Conservation (phyloP, 2,329 filamentous ascomycete genomes). For the Fusarium heterosporum region DNA sequence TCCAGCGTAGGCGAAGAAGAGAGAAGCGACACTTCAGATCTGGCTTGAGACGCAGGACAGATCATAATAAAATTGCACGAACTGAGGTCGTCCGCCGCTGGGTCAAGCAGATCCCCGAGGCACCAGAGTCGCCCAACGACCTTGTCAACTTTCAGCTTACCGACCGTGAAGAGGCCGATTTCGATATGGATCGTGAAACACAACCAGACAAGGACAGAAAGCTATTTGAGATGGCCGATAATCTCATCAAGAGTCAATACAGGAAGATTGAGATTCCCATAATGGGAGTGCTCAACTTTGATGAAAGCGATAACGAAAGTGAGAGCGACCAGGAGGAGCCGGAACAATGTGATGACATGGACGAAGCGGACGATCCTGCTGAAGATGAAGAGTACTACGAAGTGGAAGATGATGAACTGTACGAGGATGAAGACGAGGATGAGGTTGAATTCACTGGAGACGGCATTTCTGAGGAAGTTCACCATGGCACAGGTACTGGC, state of each 20-base stretch:
- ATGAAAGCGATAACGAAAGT: conserved; percentile 58
- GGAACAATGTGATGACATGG: conserved; percentile 46
- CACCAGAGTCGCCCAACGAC: conserved; percentile 49
- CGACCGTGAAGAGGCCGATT: conserved; percentile 56
- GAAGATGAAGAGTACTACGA: conserved; percentile 48
- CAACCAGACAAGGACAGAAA: conserved; percentile 57
- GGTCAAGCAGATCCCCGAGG: conserved; percentile 56
- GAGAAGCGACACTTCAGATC: conserved; percentile 57
- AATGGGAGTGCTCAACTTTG: conserved; percentile 59
- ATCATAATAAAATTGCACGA: conserved; percentile 52
- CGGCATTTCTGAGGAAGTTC: conserved; percentile 46
- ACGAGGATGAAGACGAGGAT: conserved; percentile 42
- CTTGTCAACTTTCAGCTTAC: conserved; percentile 42
- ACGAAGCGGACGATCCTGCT: conserved; percentile 42
- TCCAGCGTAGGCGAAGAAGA: conserved; percentile 56
- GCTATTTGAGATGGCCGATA: conserved; percentile 59
- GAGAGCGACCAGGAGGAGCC: conserved; percentile 50
- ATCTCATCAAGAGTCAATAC: conserved; percentile 62
- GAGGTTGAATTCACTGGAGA: conserved; percentile 46
- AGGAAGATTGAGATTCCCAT: conserved; percentile 60
- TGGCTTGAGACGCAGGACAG: conserved; percentile 52
- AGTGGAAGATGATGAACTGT: conserved; percentile 47
- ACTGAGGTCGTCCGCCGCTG: conserved; percentile 58
- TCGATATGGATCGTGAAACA: conserved; percentile 56
- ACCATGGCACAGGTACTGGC: conserved; percentile 46